These are phyloP conservation scores for Bretschneidera sinensis DNA, from an alignment of 345 rosid species.

Conservation along the genomic window DNA sequence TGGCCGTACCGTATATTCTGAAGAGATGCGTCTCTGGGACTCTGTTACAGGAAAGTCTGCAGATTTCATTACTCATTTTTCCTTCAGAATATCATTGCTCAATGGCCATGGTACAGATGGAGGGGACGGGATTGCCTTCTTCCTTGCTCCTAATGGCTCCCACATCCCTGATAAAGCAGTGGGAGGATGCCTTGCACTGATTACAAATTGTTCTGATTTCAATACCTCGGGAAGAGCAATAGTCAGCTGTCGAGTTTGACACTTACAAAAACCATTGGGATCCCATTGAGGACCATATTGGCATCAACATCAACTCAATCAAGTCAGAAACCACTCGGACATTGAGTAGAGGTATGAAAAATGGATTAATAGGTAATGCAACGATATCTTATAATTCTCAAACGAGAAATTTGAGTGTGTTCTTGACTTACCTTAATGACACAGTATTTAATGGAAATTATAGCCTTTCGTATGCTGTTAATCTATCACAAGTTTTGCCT, in stretches of 20 bases:
- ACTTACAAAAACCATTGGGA: constrained; percentile 38
- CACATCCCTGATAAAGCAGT: too few species aligned
- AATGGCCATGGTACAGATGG: too few species aligned
- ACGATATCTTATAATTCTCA: constrained; percentile 49
- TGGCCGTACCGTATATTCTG: constrained; percentile 24
- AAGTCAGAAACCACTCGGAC: constrained; percentile 19
- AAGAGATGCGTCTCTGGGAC: constrained; percentile 17
- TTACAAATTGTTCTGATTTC: too few species aligned
- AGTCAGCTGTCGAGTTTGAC: constrained; percentile 51
- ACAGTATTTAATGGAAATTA: constrained; percentile 26
- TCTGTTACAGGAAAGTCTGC: constrained; percentile 3
- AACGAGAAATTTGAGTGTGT: constrained; percentile 43
- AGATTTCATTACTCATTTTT: constrained; percentile 24
- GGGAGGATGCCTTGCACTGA: too few species aligned
- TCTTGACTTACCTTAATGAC: constrained; percentile 42
- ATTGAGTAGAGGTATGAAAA: constrained; percentile 38
- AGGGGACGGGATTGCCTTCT: too few species aligned
- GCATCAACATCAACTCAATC: constrained; percentile 54
- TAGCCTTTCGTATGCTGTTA: constrained; percentile 22
- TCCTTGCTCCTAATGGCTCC: too few species aligned
- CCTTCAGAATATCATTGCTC: constrained; percentile 23
- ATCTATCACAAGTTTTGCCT: constrained; percentile 1
- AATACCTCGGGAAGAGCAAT: too few species aligned
- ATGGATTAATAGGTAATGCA: constrained; percentile 36
- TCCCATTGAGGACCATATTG: constrained; percentile 42